Percentiles rank a stretch among this genome's conserved stretches.
These are phyloP conservation scores for Neurospora sp. DNA, from an alignment of 495 filamentous ascomycete genomes.

Conservation along the genomic window DNA sequence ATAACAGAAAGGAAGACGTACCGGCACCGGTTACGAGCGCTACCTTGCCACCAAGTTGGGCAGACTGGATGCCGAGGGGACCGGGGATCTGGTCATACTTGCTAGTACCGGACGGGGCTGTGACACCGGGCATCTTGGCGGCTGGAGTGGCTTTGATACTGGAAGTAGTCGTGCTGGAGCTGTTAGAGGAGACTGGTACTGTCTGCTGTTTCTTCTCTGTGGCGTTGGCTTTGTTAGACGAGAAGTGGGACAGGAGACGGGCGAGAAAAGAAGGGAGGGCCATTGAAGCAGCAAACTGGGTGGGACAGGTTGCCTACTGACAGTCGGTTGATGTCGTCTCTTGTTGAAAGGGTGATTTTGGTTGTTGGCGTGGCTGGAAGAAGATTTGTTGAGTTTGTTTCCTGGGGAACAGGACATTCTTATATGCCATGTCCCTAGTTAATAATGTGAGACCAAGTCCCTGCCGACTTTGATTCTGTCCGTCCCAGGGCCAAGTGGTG, in stretches of 20 bases:
- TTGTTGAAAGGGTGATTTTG: background rate
- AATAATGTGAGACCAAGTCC: slow-evolving; percentile 12
- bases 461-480: background rate
- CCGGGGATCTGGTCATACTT: slow-evolving; percentile 39
- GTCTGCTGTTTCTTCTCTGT: slow-evolving; percentile 14
- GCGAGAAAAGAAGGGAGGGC: slow-evolving; percentile 13
- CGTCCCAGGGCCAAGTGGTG: background rate
- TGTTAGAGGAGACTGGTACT: background rate
- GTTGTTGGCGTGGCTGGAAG: background rate
- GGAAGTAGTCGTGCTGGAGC: slow-evolving; percentile 7
- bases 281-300: slow-evolving; percentile 8
- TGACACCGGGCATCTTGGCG: slow-evolving; percentile 30
- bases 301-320: background rate
- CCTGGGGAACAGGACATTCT: background rate
- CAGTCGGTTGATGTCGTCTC: background rate
- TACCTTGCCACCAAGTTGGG: slow-evolving; percentile 42
- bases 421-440: background rate
- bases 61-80: slow-evolving; percentile 37
- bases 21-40: slow-evolving; percentile 39
- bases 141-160: slow-evolving; percentile 3
- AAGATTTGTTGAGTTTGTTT: background rate
- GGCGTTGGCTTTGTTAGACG: slow-evolving; percentile 4
- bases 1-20: slow-evolving; percentile 16
- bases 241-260: slow-evolving; percentile 21
- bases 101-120: slow-evolving; percentile 13